Conservation (phyloP, 495 filamentous ascomycete species). For the Annulohypoxylon nitens region DNA sequence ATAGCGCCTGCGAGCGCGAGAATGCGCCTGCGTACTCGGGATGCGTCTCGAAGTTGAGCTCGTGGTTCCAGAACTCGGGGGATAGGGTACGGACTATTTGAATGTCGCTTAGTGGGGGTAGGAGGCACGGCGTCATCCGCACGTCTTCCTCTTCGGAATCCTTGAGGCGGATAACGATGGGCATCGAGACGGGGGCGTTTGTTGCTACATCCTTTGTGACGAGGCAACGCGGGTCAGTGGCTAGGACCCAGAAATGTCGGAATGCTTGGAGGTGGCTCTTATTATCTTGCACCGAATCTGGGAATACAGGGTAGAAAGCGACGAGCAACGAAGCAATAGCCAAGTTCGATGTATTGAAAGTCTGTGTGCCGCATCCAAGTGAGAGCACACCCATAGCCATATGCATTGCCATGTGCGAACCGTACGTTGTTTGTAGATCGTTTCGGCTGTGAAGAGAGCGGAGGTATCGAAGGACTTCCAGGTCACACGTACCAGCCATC, state of each 20-base stretch:
- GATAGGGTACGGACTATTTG: conserved; percentile 73
- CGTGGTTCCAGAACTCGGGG: conserved; percentile 85
- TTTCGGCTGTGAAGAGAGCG: conserved; percentile 90
- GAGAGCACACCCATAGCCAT: conserved; percentile 93
- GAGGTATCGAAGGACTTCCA: conserved; percentile 88
- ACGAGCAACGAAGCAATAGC: conserved; percentile 88
- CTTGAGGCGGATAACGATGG: conserved; percentile 66
- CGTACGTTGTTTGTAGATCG: conserved; percentile 86
- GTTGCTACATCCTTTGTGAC: conserved; percentile 87
- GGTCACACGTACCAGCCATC: conserved; percentile 95
- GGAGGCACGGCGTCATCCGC: conserved; percentile 77
- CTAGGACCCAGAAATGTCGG: conserved; percentile 97
- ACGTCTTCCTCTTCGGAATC: conserved; percentile 60
- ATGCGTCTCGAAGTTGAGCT: conserved; percentile 80
- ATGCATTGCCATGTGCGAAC: conserved; percentile 92
- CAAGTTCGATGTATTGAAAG: conserved; percentile 89
- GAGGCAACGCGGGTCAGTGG: conserved; percentile 89
- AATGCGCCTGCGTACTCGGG: conserved; percentile 77
- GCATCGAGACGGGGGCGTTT: conserved; percentile 78
- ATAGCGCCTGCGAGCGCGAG: conserved; percentile 78
- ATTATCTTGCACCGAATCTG: conserved; percentile 88
- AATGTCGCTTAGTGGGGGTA: conserved; percentile 83
- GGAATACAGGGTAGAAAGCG: conserved; percentile 94
- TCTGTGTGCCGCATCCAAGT: conserved; percentile 89
- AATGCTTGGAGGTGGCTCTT: conserved; percentile 95